Evolutionary conservation across 345 rosid species (phyloP).

Genomic region (Dovyalis caffra): DNA sequence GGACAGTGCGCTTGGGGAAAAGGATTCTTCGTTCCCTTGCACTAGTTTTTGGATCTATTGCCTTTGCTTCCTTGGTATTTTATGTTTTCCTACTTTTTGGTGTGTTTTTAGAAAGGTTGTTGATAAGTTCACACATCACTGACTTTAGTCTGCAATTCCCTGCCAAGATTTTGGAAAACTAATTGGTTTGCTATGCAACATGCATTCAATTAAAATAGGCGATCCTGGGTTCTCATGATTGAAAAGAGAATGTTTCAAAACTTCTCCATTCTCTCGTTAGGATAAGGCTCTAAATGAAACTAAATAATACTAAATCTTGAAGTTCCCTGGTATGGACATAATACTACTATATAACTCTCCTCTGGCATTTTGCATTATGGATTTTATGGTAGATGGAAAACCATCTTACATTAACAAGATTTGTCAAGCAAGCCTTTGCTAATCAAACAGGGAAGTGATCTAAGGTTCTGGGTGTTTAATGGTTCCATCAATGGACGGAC

Average conservation of each 20-base stretch:
- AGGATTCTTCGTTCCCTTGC: slow-evolving; percentile 85
- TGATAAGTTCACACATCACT: neutral
- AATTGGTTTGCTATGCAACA: neutral
- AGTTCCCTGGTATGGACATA: neutral
- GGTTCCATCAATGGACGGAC: neutral
- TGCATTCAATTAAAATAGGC: neutral
- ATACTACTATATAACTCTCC: neutral
- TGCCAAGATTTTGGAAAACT: neutral
- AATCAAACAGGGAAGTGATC: neutral
- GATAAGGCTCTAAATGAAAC: neutral
- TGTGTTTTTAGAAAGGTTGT: neutral
- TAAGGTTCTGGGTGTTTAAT: neutral
- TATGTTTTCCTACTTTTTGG: slow-evolving; percentile 1
- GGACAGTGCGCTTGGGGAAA: slow-evolving; percentile 76
- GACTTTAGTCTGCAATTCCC: neutral
- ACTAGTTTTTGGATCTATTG: slow-evolving; percentile 78
- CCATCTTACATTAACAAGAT: neutral
- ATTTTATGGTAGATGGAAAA: neutral
- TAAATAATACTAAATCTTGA: neutral
- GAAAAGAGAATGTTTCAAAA: neutral
- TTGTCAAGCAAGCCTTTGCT: neutral
- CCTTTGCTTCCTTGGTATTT: slow-evolving; percentile 82
- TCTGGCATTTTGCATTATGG: neutral
- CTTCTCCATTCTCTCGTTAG: neutral
- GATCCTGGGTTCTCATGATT: neutral